Evolutionary conservation across 305 asterid species (phyloP).

Genomic region (Euphrasia arctica): DNA sequence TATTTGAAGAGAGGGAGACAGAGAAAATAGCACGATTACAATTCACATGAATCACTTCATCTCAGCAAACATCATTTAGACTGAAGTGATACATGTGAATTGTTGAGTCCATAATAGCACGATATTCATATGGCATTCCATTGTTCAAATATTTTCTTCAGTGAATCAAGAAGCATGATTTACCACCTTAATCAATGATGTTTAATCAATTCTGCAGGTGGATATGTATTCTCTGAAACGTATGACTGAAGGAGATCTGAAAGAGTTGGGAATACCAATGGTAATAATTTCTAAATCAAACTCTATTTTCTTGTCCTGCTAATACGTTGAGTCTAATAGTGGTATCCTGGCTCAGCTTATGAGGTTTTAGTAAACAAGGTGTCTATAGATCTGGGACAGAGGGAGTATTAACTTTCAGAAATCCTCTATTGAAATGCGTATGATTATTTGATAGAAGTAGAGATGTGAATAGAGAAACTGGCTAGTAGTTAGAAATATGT

Average conservation of each 20-base stretch:
- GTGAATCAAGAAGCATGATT: slow-evolving; percentile 4
- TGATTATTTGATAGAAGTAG: too few relatives aligned
- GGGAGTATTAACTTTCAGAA: too few relatives aligned
- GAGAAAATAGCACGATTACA: too few relatives aligned
- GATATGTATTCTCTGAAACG: slow-evolving; percentile 89
- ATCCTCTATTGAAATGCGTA: too few relatives aligned
- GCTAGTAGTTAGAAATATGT: too few relatives aligned
- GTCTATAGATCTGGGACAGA: too few relatives aligned
- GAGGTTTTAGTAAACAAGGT: too few relatives aligned
- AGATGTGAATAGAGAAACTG: too few relatives aligned
- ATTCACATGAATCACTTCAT: too few relatives aligned
- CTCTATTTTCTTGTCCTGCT: not conserved
- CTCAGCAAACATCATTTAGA: not conserved
- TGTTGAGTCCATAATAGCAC: not conserved
- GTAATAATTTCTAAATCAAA: slow-evolving; percentile 36
- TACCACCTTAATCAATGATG: not conserved
- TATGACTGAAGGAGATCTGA: slow-evolving; percentile 83
- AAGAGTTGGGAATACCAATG: slow-evolving; percentile 92
- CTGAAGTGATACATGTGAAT: slow-evolving; percentile 8
- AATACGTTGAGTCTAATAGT: too few relatives aligned
- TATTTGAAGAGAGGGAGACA: not conserved
- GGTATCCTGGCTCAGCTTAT: too few relatives aligned
- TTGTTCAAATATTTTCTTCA: not conserved
- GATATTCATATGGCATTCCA: slow-evolving; percentile 16
- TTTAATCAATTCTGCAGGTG: slow-evolving; percentile 56